Base-by-base conservation (phyloP, 2,329 filamentous ascomycete species). In the Arachnopeziza araneosa region DNA sequence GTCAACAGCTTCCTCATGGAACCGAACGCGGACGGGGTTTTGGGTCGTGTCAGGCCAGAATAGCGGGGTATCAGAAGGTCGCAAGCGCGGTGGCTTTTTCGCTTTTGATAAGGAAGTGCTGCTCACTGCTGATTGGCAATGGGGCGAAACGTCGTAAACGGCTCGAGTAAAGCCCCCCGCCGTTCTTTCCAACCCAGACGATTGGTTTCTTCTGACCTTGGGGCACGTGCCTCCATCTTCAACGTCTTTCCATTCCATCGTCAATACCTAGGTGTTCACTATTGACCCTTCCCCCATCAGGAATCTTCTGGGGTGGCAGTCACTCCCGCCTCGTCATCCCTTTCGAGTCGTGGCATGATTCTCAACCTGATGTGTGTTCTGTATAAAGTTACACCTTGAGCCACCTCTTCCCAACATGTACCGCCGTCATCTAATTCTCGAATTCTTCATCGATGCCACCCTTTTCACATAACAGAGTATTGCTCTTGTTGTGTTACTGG, bases 101-200 rank as follows among this genome's bases (percentile, higher is more conserved):
- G n/a, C n/a, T n/a, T 51, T 50, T 50, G 55, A 57, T 57, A 57
- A 57, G 55, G 55, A 57, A 55, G 10, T 44, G 12, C 32, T 44
- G 12, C 32, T 19, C 10, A 22, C 14, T 48, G 26, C n/a, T 55
- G 53, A 55, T 55, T 55, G 26, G 53, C 44, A 17, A 2, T 7
- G n/a, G 19, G 7, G 26, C n/a, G 14, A 24, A 30, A 54, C 4
- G 19, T n/a, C 32, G 54, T 56, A 56, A 56, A 50, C n/a, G 4
- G 5, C 14, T 50, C 54, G 54, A 50, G 36, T 50, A 36, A 50
- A 49, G 36, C 36, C 24, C 36, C 24, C 21, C 54, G 54, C 14
- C 54, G 54, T 50, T 14, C 36, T 44, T 44, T 19, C 3, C 36
- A 7, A 19, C 36, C 30, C 12, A 17, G 10, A 19, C 36, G 12